These are phyloP conservation scores for Suillus lakei DNA, from an alignment of 768 basidiomycete species.

Conservation along the genomic window DNA sequence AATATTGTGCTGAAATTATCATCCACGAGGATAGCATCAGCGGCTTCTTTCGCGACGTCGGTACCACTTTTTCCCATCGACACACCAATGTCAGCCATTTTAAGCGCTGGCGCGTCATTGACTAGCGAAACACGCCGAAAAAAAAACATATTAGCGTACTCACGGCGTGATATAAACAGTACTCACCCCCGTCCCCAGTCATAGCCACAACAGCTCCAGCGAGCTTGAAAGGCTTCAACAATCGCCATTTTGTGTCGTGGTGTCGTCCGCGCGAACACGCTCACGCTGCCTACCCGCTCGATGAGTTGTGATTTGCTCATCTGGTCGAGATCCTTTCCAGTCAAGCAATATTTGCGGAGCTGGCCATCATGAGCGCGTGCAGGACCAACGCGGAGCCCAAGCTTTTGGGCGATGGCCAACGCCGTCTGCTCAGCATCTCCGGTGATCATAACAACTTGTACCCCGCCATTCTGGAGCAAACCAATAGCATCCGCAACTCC, in stretches of 20 bases:
- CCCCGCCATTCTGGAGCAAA: constrained; percentile 80
- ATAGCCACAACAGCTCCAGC: constrained; percentile 93
- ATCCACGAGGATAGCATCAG: constrained; percentile 95
- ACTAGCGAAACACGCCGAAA: constrained; percentile 46
- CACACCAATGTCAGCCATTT: constrained; percentile 97
- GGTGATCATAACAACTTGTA: constrained; percentile 99
- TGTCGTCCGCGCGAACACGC: constrained; percentile 94
- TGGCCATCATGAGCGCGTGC: constrained; percentile 37
- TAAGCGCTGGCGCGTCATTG: constrained; percentile 95
- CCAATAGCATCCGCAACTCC: constrained; percentile 92
- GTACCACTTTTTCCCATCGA: constrained; percentile 99
- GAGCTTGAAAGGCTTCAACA: constrained; percentile 88
- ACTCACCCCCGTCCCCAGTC: constrained; percentile 94
- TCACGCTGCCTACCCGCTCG: constrained; percentile 81
- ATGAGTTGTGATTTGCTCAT: constrained; percentile 81
- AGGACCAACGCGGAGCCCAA: constrained; percentile 75
- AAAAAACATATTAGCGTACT: neutral
- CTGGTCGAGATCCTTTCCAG: constrained; percentile 84
- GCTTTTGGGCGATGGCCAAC: constrained; percentile 81
- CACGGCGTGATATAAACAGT: neutral
- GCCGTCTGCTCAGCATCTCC: constrained; percentile 94
- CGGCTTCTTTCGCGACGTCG: constrained; percentile 98
- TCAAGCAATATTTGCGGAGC: constrained; percentile 56
- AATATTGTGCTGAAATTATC: constrained; percentile 96
- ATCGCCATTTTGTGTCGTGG: constrained; percentile 98